A percentile compares a stretch with the other conserved stretches of the same genome.
Evolutionary conservation across 2,329 filamentous ascomycete species (phyloP).

Genomic region (Paramyrothecium sp.): DNA sequence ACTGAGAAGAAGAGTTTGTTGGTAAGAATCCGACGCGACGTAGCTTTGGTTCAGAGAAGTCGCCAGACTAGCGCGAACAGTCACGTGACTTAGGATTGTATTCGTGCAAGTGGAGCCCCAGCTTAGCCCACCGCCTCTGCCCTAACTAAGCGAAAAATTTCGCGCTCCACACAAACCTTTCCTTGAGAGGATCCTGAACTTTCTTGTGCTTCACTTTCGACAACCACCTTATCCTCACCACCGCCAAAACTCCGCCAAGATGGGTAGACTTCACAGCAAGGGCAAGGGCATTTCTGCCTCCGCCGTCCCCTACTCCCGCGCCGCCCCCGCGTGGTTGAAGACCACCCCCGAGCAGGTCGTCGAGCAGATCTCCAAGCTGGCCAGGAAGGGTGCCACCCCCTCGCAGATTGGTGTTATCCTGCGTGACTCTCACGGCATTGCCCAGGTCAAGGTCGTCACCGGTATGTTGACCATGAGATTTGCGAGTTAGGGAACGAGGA

Average conservation of each 20-base stretch:
- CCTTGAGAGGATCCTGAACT: constrained; percentile 16
- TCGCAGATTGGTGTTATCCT: constrained; percentile 99
- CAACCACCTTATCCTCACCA: constrained; percentile 29
- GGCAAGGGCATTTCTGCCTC: constrained; percentile 99
- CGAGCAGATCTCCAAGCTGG: constrained; percentile 98
- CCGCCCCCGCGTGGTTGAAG: constrained; percentile 93
- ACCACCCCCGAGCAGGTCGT: constrained; percentile 97
- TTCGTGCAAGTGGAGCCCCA: not conserved
- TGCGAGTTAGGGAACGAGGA: constrained; percentile 8
- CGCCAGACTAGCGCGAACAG: not conserved
- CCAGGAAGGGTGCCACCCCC: constrained; percentile 97
- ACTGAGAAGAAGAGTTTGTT: not conserved
- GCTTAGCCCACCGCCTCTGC: constrained; percentile 24
- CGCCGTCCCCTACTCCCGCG: constrained; percentile 95
- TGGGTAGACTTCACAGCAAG: constrained; percentile 99
- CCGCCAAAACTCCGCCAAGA: constrained; percentile 53
- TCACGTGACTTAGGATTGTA: constrained; percentile 11
- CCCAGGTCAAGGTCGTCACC: constrained; percentile 96
- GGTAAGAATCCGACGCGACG: no score
- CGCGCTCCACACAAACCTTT: constrained; percentile 37
- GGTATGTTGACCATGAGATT: constrained; percentile 56
- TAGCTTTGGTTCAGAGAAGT: no score
- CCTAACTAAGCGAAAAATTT: constrained; percentile 47
- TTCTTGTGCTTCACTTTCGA: constrained; percentile 1
- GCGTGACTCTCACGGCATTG: constrained; percentile 96